Percentiles rank a stretch among this genome's conserved stretches.
phyloP scores from a whole-genome alignment of 2,329 filamentous ascomycete genomes.

The Stemphylium vesicarium region DNA sequence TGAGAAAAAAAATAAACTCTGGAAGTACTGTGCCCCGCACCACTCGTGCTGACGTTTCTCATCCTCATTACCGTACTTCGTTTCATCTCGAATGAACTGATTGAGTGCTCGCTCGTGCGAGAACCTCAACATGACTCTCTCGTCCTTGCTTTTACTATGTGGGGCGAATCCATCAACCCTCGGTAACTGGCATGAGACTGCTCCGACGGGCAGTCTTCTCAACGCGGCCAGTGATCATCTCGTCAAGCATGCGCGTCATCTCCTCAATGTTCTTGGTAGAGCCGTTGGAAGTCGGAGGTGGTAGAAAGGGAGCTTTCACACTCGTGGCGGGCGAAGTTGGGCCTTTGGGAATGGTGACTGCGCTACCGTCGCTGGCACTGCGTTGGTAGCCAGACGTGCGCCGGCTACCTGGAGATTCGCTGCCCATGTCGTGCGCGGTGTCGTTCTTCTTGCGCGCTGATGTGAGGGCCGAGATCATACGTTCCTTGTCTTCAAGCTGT shows the following conservation, averaged over 20 bases:
- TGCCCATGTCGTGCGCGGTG: slow-evolving; percentile 66
- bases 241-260: slow-evolving; percentile 90
- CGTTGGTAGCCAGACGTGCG: slow-evolving; percentile 44
- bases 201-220: slow-evolving; percentile 61
- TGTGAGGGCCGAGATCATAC: slow-evolving; percentile 86
- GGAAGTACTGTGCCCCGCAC: slow-evolving; percentile 16
- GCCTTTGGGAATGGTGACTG: slow-evolving; percentile 33
- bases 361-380: slow-evolving; percentile 39
- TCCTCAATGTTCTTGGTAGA: slow-evolving; percentile 77
- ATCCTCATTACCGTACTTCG: slow-evolving; percentile 34
- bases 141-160: slow-evolving; percentile 7
- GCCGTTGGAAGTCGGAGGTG: slow-evolving; percentile 29
- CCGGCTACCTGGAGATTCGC: slow-evolving; percentile 45
- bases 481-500: slow-evolving; percentile 90
- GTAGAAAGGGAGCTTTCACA: slow-evolving; percentile 15
- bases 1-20: slow-evolving; percentile 3
- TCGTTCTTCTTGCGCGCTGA: slow-evolving; percentile 87
- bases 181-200: slow-evolving; percentile 34
- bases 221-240: slow-evolving; percentile 90
- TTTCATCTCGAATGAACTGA: slow-evolving; percentile 11
- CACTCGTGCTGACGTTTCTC: slow-evolving; percentile 22
- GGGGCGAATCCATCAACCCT: slow-evolving; percentile 21
- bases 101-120: slow-evolving; percentile 9
- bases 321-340: slow-evolving; percentile 28
- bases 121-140: slow-evolving; percentile 6